A percentile compares a stretch with the other conserved stretches of the same genome.
phyloP scores from a whole-genome alignment of 2,329 filamentous ascomycete species.

The Xylariaceae sp. region DNA sequence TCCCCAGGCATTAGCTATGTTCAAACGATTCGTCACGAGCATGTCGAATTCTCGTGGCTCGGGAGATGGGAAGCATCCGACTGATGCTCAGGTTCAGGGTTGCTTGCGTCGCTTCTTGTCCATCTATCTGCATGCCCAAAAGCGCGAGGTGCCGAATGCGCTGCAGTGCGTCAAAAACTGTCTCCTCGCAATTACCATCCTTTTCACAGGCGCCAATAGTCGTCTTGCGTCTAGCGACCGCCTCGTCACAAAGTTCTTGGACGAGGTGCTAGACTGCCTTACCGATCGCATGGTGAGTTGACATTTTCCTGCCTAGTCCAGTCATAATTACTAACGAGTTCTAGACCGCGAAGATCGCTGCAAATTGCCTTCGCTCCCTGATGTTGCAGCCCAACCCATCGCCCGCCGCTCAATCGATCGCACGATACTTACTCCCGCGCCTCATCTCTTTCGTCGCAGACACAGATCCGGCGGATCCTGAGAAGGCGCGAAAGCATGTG shows the following conservation, averaged over 20 bases:
- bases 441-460: constrained; percentile 71
- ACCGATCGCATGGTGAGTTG: constrained; percentile 64
- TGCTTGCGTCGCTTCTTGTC: constrained; percentile 78
- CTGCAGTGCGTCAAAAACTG: constrained; percentile 90
- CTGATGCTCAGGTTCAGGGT: constrained; percentile 69
- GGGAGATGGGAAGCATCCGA: constrained; percentile 41
- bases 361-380: constrained; percentile 83
- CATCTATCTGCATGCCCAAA: constrained; percentile 73
- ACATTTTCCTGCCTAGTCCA: not conserved
- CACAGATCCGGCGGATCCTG: constrained; percentile 71
- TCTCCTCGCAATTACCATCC: constrained; percentile 79
- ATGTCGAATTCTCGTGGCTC: constrained; percentile 51
- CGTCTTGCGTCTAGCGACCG: constrained; percentile 71
- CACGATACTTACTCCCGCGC: constrained; percentile 69
- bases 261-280: constrained; percentile 82
- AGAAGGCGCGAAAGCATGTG: constrained; percentile 66
- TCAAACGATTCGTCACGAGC: constrained; percentile 83
- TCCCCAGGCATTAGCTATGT: constrained; percentile 82
- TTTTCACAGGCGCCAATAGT: constrained; percentile 77
- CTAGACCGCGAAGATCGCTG: constrained; percentile 80
- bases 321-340: too few species aligned
- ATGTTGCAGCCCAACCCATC: constrained; percentile 63
- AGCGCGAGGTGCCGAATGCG: constrained; percentile 68
- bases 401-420: constrained; percentile 66
- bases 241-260: constrained; percentile 68